Conservation (phyloP, 2,329 filamentous ascomycete genomes). For the Magnaporthales sp. region DNA sequence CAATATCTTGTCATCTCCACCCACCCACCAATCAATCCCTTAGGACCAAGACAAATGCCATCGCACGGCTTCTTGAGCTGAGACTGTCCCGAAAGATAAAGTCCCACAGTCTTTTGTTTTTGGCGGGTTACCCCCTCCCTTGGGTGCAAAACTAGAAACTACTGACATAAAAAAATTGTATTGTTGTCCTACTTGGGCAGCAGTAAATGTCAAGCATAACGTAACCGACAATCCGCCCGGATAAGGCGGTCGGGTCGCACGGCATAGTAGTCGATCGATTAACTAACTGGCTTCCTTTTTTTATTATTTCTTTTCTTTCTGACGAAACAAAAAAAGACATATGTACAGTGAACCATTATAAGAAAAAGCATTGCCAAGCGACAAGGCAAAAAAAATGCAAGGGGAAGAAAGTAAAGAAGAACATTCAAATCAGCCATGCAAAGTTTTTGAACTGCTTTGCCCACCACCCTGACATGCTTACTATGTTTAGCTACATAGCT, state of each 20-base stretch:
- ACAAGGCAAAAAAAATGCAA: background rate
- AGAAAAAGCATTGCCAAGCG: background rate
- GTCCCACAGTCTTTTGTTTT: background rate
- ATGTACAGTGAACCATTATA: background rate
- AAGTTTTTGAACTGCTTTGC: background rate
- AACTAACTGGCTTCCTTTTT: background rate
- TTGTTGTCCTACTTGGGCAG: background rate
- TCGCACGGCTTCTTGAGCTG: background rate
- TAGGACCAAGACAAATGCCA: background rate
- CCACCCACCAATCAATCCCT: background rate
- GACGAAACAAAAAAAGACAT: background rate
- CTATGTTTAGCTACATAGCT: background rate
- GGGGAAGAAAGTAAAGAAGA: no score
- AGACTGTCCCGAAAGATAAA: background rate
- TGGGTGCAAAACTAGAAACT: background rate
- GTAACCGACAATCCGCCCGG: background rate
- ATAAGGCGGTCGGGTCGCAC: background rate
- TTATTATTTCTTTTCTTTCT: background rate
- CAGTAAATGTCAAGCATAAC: background rate
- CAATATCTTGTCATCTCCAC: background rate
- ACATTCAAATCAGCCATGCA: no score
- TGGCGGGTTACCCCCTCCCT: background rate
- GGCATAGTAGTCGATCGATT: background rate
- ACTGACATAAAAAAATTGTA: background rate
- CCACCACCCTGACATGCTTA: background rate